These are phyloP conservation scores for Lolium multiflorum DNA, from an alignment of 176 grass and related monocot species.

Conservation along the genomic window DNA sequence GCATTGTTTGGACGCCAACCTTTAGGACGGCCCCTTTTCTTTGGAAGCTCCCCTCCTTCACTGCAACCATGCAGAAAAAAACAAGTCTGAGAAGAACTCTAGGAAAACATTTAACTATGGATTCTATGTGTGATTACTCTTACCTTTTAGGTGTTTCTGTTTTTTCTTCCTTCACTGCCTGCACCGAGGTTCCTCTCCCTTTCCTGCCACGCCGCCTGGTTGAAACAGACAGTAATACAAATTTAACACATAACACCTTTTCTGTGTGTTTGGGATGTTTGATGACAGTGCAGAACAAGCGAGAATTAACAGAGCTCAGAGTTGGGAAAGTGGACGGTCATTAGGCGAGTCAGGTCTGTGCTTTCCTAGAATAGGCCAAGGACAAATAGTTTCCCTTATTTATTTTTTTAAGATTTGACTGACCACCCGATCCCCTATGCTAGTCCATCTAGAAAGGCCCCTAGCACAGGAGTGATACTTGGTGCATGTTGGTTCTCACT, in stretches of 20 bases:
- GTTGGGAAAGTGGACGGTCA: background rate
- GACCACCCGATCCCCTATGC: background rate
- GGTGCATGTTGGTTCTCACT: conserved; percentile 1
- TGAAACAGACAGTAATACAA: conserved; percentile 37
- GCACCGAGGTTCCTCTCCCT: conserved; percentile 36
- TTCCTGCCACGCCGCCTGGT: conserved; percentile 55
- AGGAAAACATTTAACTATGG: background rate
- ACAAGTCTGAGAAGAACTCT: conserved; percentile 22
- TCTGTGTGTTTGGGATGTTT: background rate
- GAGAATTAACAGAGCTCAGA: conserved; percentile 8
- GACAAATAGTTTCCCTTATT: background rate
- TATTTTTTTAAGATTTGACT: background rate
- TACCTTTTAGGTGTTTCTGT: conserved; percentile 66
- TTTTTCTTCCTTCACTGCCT: conserved; percentile 45
- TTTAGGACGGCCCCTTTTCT: conserved; percentile 72
- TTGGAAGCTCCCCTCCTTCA: conserved; percentile 51
- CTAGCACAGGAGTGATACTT: background rate
- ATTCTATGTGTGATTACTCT: conserved; percentile 20
- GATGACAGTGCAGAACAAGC: background rate
- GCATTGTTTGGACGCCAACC: conserved; percentile 42
- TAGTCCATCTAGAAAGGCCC: background rate
- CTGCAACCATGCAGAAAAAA: conserved; percentile 41
- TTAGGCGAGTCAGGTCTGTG: background rate
- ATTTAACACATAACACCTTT: conserved; percentile 23
- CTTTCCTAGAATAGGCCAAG: background rate